Conservation (phyloP, 2,329 filamentous ascomycete species). For the Pezicula rhizophila region DNA sequence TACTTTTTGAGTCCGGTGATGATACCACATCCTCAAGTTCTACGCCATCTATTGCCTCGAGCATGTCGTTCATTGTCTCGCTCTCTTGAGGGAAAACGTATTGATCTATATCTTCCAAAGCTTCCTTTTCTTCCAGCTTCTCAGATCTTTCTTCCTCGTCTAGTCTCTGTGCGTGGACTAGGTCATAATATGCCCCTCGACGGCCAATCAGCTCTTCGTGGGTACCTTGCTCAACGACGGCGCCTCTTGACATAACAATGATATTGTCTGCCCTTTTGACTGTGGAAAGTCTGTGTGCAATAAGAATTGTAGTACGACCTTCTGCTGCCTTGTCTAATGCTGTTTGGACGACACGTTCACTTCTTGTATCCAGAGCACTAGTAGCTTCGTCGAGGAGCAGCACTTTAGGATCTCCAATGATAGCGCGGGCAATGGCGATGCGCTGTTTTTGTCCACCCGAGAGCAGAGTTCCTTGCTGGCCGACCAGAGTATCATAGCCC, state of each 20-base stretch:
- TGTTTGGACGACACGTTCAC: constrained; percentile 83
- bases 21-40: too few species aligned
- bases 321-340: constrained; percentile 73
- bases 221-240: constrained; percentile 68
- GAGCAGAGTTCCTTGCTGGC: constrained; percentile 38
- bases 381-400: constrained; percentile 58
- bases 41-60: too few species aligned
- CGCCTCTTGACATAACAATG: constrained; percentile 70
- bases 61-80: too few species aligned
- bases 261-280: constrained; percentile 89
- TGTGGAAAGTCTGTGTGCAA: constrained; percentile 83
- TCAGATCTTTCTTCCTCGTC: background rate
- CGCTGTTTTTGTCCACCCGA: constrained; percentile 78
- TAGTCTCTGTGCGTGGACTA: constrained; percentile 31
- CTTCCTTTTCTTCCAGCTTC: constrained; percentile 2
- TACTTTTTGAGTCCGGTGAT: too few species aligned
- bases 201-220: constrained; percentile 64
- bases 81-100: background rate
- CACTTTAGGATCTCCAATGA: constrained; percentile 48
- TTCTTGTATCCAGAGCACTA: constrained; percentile 70
- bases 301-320: constrained; percentile 85
- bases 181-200: constrained; percentile 40
- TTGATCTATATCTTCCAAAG: constrained; percentile 4
- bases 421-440: constrained; percentile 60
- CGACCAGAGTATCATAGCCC: constrained; percentile 16